Evolutionary conservation across 768 basidiomycete species (phyloP), one percentile per base, ranked within the genome.

Genomic region (Mrakia hoshinonis): DNA sequence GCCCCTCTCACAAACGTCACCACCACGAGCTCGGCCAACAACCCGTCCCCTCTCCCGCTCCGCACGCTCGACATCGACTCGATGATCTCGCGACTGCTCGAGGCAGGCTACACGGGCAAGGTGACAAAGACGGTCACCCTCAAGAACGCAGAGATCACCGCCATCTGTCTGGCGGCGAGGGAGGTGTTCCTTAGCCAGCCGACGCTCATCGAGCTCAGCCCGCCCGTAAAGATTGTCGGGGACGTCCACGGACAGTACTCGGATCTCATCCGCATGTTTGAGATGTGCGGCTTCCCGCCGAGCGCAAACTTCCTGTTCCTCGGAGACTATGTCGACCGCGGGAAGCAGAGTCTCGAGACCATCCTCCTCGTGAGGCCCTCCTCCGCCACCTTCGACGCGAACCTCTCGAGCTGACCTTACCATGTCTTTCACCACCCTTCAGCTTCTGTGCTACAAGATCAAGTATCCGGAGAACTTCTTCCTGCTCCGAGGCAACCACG

Each of bases 381-480:
- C 38, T 29, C 10, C 47, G 22, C 22, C 48, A 13, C 20, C 54
- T 22, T 13, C 38, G 38, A 18, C 5, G 18, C 47, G 20, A 39
- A 43, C 43, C 47, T 47, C 15, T 22, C 29, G 48, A 46, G 22
- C n/a, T 39, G 38, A 24, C 39, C 36, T 20, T 46, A 11, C 34
- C 29, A 13, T 48, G 22, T 31, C 43, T 43, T 43, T 43, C 43
- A 15, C 39, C 9, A 31, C 26, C 3, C 24, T 15, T n/a, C 55
- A 73, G 62, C 84, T 99, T 49, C 83, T 98, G 51, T 98, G 96
- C 81, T 98, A 97, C 87, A 99, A 99, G 84, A 91, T 99, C 83
- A 98, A 98, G 81, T 99, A 94, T 81, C 96, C 96, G 10, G 96
- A 99, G 82, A 98, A 98, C 82, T 98, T 99, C 83, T 98, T 98